These are phyloP conservation scores for Phialemoniopsis sp. DNA, from an alignment of 2,329 filamentous ascomycete species.

Conservation along the genomic window DNA sequence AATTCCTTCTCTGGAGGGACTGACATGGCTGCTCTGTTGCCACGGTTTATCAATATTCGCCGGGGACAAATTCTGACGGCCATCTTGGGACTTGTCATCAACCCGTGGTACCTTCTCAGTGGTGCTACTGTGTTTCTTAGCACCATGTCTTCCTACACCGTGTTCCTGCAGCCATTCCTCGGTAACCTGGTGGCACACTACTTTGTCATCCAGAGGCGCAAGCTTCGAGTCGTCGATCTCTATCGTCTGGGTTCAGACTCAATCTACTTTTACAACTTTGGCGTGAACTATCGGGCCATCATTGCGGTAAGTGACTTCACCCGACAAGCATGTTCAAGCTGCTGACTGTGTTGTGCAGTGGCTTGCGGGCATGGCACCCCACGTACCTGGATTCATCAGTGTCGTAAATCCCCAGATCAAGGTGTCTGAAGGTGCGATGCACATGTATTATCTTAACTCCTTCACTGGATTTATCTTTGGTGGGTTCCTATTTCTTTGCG, in stretches of 20 bases:
- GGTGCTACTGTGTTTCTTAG: conserved; percentile 29
- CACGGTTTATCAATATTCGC: too few species aligned
- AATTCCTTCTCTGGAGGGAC: background rate
- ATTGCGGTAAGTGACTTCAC: background rate
- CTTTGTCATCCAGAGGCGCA: conserved; percentile 22
- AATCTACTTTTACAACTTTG: background rate
- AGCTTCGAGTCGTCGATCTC: conserved; percentile 7
- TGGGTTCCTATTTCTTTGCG: conserved; percentile 7
- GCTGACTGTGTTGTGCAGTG: too few species aligned
- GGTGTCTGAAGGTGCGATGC: conserved; percentile 28
- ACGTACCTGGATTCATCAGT: conserved; percentile 35
- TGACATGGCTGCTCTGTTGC: too few species aligned
- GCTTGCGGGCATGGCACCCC: conserved; percentile 15
- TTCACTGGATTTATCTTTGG: conserved; percentile 30
- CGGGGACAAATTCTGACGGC: too few species aligned
- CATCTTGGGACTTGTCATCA: too few species aligned
- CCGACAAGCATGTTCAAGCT: too few species aligned
- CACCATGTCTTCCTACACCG: conserved; percentile 28
- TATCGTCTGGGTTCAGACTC: background rate
- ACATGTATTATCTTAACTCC: conserved; percentile 33
- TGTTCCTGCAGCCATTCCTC: conserved; percentile 32
- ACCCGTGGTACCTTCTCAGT: conserved; percentile 27
- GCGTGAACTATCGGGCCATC: background rate
- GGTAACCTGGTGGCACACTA: conserved; percentile 33
- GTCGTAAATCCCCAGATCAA: conserved; percentile 26